Conservation (phyloP, 768 basidiomycete species). For the Lentinula sp. region DNA sequence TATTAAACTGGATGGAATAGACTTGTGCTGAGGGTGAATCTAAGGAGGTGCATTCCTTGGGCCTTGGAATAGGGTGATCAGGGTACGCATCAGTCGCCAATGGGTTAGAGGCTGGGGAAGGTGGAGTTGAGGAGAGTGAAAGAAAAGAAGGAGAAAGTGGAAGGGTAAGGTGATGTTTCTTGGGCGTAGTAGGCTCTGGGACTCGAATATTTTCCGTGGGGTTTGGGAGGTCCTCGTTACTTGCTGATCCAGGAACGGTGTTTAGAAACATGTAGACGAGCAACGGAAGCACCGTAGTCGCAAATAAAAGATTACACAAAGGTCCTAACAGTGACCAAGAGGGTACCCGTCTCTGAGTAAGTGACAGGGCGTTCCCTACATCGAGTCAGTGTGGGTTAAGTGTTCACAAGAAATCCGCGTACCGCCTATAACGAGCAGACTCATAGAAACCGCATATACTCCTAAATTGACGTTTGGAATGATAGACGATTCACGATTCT, state of each 20-base stretch:
- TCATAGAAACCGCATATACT: neutral
- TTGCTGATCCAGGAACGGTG: neutral
- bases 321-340: neutral
- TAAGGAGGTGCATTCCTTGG: neutral
- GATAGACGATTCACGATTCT: neutral
- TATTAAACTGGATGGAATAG: neutral
- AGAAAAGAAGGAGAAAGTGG: slow-evolving; percentile 1
- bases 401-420: neutral
- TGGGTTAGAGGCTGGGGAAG: neutral
- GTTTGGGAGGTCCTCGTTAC: neutral
- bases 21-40: neutral
- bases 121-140: neutral
- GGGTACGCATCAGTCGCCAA: neutral
- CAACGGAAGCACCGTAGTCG: neutral
- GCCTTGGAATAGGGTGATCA: neutral
- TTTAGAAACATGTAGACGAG: neutral
- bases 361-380: neutral
- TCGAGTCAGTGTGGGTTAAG: neutral
- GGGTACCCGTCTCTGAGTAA: neutral
- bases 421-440: neutral
- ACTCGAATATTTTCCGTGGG: neutral
- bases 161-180: neutral
- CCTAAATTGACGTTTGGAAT: neutral
- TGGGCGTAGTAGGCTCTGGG: neutral
- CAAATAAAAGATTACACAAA: neutral